A percentile compares a stretch with the other conserved stretches of the same genome.
Evolutionary conservation across 768 basidiomycete species (phyloP).

Genomic region (Suillus alpinus): DNA sequence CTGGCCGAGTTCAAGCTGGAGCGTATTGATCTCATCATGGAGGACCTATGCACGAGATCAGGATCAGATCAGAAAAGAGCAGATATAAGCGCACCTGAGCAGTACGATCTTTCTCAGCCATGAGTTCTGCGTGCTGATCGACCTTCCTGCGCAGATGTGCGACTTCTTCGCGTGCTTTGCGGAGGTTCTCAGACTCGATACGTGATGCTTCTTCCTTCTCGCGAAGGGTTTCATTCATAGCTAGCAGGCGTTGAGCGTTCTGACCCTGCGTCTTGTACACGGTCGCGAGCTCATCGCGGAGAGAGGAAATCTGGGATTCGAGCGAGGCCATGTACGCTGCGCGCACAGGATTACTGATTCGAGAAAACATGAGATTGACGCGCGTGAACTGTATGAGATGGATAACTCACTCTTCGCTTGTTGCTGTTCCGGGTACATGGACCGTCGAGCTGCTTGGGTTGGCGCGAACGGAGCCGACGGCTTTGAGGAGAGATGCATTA

Average conservation of each 20-base stretch:
- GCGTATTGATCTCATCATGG: constrained; percentile 91
- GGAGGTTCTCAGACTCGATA: constrained; percentile 74
- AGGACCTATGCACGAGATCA: constrained; percentile 57
- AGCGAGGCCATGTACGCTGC: constrained; percentile 89
- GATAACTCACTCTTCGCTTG: constrained; percentile 64
- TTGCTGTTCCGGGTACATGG: constrained; percentile 49
- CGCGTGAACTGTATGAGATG: neutral
- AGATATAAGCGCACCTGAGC: constrained; percentile 59
- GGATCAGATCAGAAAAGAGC: constrained; percentile 3
- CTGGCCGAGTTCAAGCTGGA: constrained; percentile 87
- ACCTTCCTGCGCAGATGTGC: constrained; percentile 69
- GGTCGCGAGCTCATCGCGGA: constrained; percentile 89
- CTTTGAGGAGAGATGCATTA: constrained; percentile 84
- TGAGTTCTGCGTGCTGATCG: constrained; percentile 78
- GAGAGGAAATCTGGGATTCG: constrained; percentile 88
- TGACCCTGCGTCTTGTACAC: constrained; percentile 96
- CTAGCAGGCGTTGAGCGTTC: constrained; percentile 87
- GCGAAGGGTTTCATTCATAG: constrained; percentile 92
- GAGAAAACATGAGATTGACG: neutral
- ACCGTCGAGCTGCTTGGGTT: constrained; percentile 64
- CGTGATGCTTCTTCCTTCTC: constrained; percentile 89
- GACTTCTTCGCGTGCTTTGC: constrained; percentile 77
- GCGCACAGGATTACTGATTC: constrained; percentile 72
- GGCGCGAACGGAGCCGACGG: constrained; percentile 68
- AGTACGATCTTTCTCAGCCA: constrained; percentile 85